A percentile compares a stretch with the other conserved stretches of the same genome.
These are phyloP conservation scores for Podila horticola DNA, from an alignment of 192 early-diverging fungal species.

Conservation along the genomic window DNA sequence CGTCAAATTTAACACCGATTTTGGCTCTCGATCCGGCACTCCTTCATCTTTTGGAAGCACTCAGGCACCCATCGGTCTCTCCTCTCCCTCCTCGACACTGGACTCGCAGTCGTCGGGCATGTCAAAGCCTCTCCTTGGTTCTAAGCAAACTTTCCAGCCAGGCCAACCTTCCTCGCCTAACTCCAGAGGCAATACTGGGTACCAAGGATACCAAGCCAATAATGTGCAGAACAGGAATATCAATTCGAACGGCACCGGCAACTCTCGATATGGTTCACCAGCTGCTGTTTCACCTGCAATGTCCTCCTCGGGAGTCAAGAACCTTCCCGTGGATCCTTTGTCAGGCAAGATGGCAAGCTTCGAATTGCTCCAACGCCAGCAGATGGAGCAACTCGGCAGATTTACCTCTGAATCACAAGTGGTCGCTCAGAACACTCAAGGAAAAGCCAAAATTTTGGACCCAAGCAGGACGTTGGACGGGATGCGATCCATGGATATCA, in stretches of 20 bases:
- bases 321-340: background rate
- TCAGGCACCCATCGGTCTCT: constrained; percentile 13
- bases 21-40: constrained; percentile 11
- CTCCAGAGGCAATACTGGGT: background rate
- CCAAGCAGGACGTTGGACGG: constrained; percentile 42
- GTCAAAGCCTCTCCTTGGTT: constrained; percentile 19
- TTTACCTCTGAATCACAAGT: constrained; percentile 9
- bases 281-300: background rate
- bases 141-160: background rate
- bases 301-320: background rate
- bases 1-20: constrained; percentile 9
- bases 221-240: background rate
- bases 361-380: constrained; percentile 30
- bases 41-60: constrained; percentile 21
- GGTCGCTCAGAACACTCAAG: constrained; percentile 19
- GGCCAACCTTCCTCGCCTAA: background rate
- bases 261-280: background rate
- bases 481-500: constrained; percentile 10
- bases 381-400: constrained; percentile 36
- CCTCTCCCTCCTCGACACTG: constrained; percentile 12
- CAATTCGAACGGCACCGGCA: constrained; percentile 17
- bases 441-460: constrained; percentile 33
- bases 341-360: constrained; percentile 12
- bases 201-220: background rate
- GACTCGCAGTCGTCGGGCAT: constrained; percentile 16